Evolutionary conservation across 2,329 filamentous ascomycete species (phyloP), one percentile per base, ranked within the genome.

Genomic region (Teratosphaeria epicoccoides): DNA sequence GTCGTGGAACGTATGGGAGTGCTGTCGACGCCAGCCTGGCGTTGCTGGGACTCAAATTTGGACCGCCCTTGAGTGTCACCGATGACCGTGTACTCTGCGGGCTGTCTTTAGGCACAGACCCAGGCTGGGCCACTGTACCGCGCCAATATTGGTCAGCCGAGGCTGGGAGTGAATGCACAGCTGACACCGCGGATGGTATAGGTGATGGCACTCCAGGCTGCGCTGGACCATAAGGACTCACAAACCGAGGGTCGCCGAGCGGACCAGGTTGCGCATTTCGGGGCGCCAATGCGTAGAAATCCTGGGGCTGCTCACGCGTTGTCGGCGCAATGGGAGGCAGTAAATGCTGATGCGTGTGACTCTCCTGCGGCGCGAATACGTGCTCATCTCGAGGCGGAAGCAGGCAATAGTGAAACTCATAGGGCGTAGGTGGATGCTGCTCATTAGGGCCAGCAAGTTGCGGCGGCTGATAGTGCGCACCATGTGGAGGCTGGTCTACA

Each of bases 1-100:
- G 57, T 10, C 55, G 51, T 5, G 58, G 56, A 11, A 54, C 53
- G 43, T 62, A 59, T 6, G 14, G 10, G 17, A 17, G 20, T 20
- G 37, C 23, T 29, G 7, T 14, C 12, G 23, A 14, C n/a, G 25
- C 10, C 17, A 14, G 44, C 11, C 14, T 24, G 9, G 44, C 23
- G n/a, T 25, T n/a, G 12, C 17, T 28, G 17, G 22, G 44, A 10
- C 22, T 28, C 3, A 22, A 11, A 10, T 17, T 28, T 46, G 22
- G n/a, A 6, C 7, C 11, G 2, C 5, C 20, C 22, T 14, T 6
- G 20, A 46, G 11, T 23, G 44, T 14, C 33, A 17, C n/a, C 33
- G 33, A 40, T 9, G 33, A 40, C n/a, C 20, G 33, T 20, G 33
- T 40, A 17, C 33, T 40, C 20, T 20, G 33, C 33, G 33, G n/a